Base-by-base conservation (phyloP, 2,329 filamentous ascomycete genomes). In the Xylariaceae sp. region DNA sequence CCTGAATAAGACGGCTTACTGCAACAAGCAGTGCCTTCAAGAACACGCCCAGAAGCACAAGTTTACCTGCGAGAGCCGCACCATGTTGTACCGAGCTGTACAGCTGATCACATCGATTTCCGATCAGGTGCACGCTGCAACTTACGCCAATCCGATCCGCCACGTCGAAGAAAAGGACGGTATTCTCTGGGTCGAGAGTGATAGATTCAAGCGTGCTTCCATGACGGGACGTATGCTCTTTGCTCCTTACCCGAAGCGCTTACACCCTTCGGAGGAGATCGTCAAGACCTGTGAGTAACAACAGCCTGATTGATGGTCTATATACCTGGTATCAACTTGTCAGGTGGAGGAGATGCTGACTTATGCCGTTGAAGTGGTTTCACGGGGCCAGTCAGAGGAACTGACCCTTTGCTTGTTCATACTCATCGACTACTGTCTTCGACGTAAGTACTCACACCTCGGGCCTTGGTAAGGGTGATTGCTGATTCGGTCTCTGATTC, bases 211-310 rank as follows among this genome's bases (percentile, higher is more conserved):
- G 11, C 59, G 56, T 29, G 41, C 31, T 26, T 46, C 34, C 39
- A 57, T 60, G 51, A 60, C 56, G 2, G 59, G 59, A 27, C 49
- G 59, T 34, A 27, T 7, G 32, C 9, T 60, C 3, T 60, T 60
- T 30, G 27, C n/a, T 29, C 47, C 56, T 3, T 50, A 55, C 30
- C 54, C 58, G 4, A 54, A 54, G 26, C 27, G 48, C 29, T 9
- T 58, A 12, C n/a, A 29, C 2, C 27, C 37, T 4, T 43, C 47
- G 1, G 11, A 1, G 3, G 58, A 56, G 3, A 5, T 53, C 1
- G 19, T 26, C 4, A 52, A 31, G 11, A 40, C 53, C 43, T 3
- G 56, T 58, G 30, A 58, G 56, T 58, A 9, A 39, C 35, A 11
- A 4, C 35, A 39, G 3, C 9, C 12, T 39, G 4, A 39, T 39